phyloP scores from a whole-genome alignment of 2,329 filamentous ascomycete species.

The Trichoderma sp. region DNA sequence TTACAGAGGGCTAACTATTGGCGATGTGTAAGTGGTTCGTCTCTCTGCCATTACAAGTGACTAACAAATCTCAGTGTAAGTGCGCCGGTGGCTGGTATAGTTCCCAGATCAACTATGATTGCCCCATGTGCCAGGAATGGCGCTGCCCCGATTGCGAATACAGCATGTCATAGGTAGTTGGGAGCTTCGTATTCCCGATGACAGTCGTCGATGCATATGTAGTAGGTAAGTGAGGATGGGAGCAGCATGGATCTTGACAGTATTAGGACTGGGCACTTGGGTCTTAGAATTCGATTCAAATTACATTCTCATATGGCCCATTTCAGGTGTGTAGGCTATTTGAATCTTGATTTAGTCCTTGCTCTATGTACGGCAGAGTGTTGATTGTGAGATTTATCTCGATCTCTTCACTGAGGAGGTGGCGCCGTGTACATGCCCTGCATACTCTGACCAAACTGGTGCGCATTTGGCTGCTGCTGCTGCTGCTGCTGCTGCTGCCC shows the following conservation, averaged over 20 bases:
- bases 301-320: too few species aligned
- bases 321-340: too few species aligned
- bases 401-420: not conserved
- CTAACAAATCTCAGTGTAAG: not conserved
- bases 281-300: too few species aligned
- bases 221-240: too few species aligned
- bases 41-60: too few species aligned
- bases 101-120: not conserved
- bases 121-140: not conserved
- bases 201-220: too few species aligned
- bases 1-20: not conserved
- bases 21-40: not conserved
- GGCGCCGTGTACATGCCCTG: not conserved
- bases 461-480: not conserved
- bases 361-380: too few species aligned
- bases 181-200: too few species aligned
- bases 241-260: too few species aligned
- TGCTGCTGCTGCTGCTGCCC: conserved; percentile 1
- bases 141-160: not conserved
- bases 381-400: too few species aligned
- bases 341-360: too few species aligned
- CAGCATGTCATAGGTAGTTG: not conserved
- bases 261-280: too few species aligned
- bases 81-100: not conserved
- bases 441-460: not conserved